Base-by-base conservation (phyloP, 2,329 filamentous ascomycete genomes). In the Lecanoromycetidae sp. region DNA sequence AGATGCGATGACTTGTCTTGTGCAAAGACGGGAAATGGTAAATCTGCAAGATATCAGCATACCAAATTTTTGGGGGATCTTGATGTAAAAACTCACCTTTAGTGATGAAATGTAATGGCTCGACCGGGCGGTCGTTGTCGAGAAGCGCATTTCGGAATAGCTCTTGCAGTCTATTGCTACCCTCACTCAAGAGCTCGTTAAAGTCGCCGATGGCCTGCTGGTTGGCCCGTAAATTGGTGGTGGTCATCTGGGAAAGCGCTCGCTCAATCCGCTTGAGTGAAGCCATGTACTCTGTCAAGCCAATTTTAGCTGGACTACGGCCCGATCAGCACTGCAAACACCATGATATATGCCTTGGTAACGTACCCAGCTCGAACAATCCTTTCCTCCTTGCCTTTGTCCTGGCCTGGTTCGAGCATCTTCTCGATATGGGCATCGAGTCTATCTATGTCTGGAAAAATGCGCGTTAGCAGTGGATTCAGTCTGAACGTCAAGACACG, bases 61-160 rank as follows among this genome's bases (percentile, higher is more conserved):
- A 49, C 57, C 51, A 46, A 52, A 22, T 32, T 44, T 15, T 41
- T 6, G n/a, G n/a, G n/a, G n/a, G 15, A 30, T 27, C 17, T 9
- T 13, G 34, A 13, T 6, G 8, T 22, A 15, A 12, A 7, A 44
- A 49, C 61, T 72, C 76, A 69, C 87, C 78, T 65, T 96, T 96
- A 15, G 87, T 95, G 57, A 95, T 82, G 60, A 82, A 95, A 63
- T 94, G 85, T 36, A 98, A 69, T 6, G 91, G 88, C 60, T 98
- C 91, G 41, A 96, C 76, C 2, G 84, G 77, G 42, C 77, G 77
- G 12, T 85, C 82, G 32, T 88, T 86, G 56, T 94, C 84, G 52
- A 75, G 76, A 36, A 98, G 68, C 44, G 87, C 73, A 50, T 82
- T 80, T 52, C 87, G 78, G 60, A 95, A 94, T 46, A 90, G 76